Evolutionary conservation across 163 green algal species (phyloP).

Genomic region (Chlamydomonas reinhardtii): DNA sequence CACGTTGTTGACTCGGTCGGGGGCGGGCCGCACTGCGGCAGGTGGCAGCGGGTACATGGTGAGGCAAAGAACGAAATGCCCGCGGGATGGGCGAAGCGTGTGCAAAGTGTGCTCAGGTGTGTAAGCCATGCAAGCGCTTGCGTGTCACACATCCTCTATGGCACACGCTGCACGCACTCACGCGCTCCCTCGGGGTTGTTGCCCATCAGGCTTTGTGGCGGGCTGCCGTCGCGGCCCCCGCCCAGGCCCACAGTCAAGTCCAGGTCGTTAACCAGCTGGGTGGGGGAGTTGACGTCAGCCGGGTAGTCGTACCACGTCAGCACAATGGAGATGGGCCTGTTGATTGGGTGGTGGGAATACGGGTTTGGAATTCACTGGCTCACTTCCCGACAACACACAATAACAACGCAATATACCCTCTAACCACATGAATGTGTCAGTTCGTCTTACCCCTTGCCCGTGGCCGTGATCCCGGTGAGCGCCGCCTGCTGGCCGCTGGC

Average conservation of each 20-base stretch:
- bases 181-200: background rate
- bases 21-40: background rate
- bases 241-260: background rate
- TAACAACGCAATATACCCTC: no score
- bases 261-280: slow-evolving; percentile 26
- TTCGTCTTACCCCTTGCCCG: slow-evolving; percentile 11
- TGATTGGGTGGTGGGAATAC: no score
- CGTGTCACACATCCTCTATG: no score
- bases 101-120: no score
- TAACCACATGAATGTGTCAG: no score
- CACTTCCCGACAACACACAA: no score
- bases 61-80: no score
- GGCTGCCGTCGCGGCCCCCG: background rate
- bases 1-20: slow-evolving; percentile 17
- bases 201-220: background rate
- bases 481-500: background rate
- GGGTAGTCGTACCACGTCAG: slow-evolving; percentile 43
- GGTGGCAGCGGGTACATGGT: background rate
- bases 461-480: background rate
- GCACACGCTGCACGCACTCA: no score
- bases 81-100: no score
- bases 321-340: slow-evolving; percentile 6
- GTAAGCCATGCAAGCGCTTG: no score
- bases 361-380: no score
- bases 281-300: background rate